A percentile compares a stretch with the other conserved stretches of the same genome.
Conservation (phyloP, 306 rosid species). For the Lupinus albus region DNA sequence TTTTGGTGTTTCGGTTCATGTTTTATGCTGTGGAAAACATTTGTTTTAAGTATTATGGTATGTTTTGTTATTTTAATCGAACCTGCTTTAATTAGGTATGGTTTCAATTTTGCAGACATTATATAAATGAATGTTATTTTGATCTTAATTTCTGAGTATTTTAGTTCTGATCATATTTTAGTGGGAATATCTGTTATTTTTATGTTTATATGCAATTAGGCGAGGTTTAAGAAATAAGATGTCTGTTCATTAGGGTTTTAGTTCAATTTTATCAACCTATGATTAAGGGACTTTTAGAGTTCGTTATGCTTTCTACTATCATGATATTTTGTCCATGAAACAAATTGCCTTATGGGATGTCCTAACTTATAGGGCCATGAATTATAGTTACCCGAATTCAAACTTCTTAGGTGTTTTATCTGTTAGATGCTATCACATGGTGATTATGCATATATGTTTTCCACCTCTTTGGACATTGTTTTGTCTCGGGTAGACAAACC, state of each 20-base stretch:
- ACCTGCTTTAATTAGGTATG: slow-evolving; percentile 21
- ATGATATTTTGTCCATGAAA: neutral
- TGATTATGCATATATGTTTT: neutral
- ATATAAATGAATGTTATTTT: neutral
- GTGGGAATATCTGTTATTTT: neutral
- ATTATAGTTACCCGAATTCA: neutral
- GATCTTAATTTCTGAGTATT: neutral
- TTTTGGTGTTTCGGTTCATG: slow-evolving; percentile 33
- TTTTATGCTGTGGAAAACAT: slow-evolving; percentile 50
- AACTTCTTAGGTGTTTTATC: neutral
- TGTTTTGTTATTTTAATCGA: slow-evolving; percentile 1
- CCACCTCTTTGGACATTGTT: neutral
- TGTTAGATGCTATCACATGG: too few relatives aligned
- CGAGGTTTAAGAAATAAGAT: neutral
- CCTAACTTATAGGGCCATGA: neutral
- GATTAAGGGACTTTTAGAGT: neutral
- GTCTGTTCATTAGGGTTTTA: neutral
- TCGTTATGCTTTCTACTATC: neutral
- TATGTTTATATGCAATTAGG: neutral
- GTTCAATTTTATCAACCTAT: neutral
- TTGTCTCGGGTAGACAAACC: neutral
- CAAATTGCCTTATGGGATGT: neutral
- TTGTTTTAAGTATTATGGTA: neutral
- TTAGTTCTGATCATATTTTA: neutral
- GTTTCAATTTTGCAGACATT: neutral